Evolutionary conservation across 352 stramenopile species (phyloP).

Genomic region (Peronospora belbahrii): DNA sequence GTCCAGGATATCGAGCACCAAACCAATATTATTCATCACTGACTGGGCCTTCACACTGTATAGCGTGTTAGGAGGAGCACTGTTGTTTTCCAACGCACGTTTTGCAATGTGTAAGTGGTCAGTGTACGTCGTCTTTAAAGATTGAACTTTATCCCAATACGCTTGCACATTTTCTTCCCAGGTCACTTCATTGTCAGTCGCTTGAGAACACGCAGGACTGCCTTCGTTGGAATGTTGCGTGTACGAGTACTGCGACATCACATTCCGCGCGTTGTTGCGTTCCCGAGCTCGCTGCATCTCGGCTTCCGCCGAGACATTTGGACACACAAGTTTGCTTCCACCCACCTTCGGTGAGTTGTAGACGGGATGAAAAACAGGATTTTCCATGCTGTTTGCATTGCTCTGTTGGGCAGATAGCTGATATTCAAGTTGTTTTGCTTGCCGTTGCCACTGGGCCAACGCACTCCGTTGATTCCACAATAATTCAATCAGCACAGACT

Average conservation of each 20-base stretch:
- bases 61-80: conserved; percentile 42
- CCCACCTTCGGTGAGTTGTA: conserved; percentile 33
- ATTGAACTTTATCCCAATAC: conserved; percentile 70
- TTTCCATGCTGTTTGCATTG: conserved; percentile 10
- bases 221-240: conserved; percentile 17
- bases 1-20: conserved; percentile 62
- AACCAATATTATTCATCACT: conserved; percentile 72
- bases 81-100: conserved; percentile 59
- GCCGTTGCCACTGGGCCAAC: conserved; percentile 55
- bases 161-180: conserved; percentile 30
- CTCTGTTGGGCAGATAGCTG: conserved; percentile 28
- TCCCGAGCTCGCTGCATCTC: conserved; percentile 44
- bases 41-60: conserved; percentile 71
- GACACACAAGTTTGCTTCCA: conserved; percentile 18
- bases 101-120: conserved; percentile 52
- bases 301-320: conserved; percentile 32
- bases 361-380: conserved; percentile 16
- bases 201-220: conserved; percentile 14
- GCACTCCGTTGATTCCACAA: conserved; percentile 64
- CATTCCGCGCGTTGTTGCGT: conserved; percentile 25
- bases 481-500: conserved; percentile 56
- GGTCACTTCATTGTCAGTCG: neutral
- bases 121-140: conserved; percentile 40
- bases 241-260: conserved; percentile 14
- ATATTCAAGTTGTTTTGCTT: conserved; percentile 42